Conservation (phyloP, 129 eudicot species). For the Glebionis coronaria region DNA sequence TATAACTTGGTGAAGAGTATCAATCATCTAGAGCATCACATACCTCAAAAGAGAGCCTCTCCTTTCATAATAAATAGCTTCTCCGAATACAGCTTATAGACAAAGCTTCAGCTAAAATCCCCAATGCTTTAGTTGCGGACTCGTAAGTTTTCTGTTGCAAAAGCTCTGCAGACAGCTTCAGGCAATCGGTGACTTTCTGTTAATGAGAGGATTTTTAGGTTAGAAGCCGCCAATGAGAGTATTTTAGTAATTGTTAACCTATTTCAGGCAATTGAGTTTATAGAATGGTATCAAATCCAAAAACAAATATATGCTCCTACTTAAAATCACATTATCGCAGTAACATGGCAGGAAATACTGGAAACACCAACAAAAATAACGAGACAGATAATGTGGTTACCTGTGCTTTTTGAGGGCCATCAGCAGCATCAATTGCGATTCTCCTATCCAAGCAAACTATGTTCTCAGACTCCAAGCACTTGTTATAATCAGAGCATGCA, state of each 20-base stretch:
- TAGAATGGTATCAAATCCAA: neutral
- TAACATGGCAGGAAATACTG: slow-evolving; percentile 6
- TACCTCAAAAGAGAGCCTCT: slow-evolving; percentile 75
- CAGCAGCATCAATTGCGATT: slow-evolving; percentile 83
- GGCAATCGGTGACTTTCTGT: slow-evolving; percentile 62
- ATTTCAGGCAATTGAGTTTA: neutral
- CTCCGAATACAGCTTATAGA: slow-evolving; percentile 77
- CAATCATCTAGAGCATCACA: slow-evolving; percentile 27
- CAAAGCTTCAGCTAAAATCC: slow-evolving; percentile 57
- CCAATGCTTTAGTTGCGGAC: slow-evolving; percentile 58
- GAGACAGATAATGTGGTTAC: slow-evolving; percentile 25
- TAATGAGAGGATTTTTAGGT: slow-evolving; percentile 26
- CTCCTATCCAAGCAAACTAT: slow-evolving; percentile 53
- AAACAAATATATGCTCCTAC: neutral
- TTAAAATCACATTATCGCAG: neutral
- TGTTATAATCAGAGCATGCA: slow-evolving; percentile 49
- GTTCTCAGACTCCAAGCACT: slow-evolving; percentile 46
- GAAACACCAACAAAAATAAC: neutral
- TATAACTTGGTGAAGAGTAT: slow-evolving; percentile 10
- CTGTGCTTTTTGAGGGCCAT: slow-evolving; percentile 77
- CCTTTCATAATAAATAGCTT: slow-evolving; percentile 74
- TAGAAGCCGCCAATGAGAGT: slow-evolving; percentile 16
- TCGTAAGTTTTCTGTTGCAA: slow-evolving; percentile 63
- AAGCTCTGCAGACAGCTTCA: slow-evolving; percentile 54
- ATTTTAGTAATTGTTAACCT: neutral